A percentile compares a stretch with the other conserved stretches of the same genome.
These are phyloP conservation scores for Ophiosphaerella narmari DNA, from an alignment of 2,329 filamentous ascomycete species.

Conservation along the genomic window DNA sequence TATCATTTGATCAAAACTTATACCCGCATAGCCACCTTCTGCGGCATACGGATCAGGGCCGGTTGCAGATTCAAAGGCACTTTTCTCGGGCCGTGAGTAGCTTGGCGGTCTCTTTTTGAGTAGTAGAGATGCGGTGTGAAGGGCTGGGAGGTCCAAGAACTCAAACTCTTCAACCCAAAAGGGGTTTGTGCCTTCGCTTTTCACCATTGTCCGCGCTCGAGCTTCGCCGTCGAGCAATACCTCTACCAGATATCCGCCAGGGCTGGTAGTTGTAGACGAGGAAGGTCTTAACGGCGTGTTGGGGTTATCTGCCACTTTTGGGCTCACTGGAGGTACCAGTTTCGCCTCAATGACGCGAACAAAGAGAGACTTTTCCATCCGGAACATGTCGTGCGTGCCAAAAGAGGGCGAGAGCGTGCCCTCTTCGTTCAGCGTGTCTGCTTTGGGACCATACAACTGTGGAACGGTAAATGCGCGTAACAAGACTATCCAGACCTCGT, in stretches of 20 bases:
- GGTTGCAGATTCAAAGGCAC: constrained; percentile 40
- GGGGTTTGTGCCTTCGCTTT: constrained; percentile 71
- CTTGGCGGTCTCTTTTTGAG: constrained; percentile 65
- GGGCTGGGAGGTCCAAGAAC: constrained; percentile 72
- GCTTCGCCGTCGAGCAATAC: constrained; percentile 80
- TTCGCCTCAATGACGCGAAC: constrained; percentile 67
- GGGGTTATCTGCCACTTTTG: constrained; percentile 39
- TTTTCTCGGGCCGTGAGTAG: constrained; percentile 42
- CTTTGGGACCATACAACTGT: constrained; percentile 78
- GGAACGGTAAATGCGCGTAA: constrained; percentile 89
- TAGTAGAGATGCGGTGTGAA: constrained; percentile 72
- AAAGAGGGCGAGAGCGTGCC: constrained; percentile 42
- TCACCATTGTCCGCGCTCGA: constrained; percentile 74
- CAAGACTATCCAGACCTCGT: constrained; percentile 96
- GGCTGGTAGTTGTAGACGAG: constrained; percentile 35
- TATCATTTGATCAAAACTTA: constrained; percentile 57
- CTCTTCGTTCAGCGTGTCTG: constrained; percentile 49
- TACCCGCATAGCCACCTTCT: constrained; percentile 51
- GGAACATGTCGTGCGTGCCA: constrained; percentile 64
- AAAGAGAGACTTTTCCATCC: constrained; percentile 65
- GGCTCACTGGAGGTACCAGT: constrained; percentile 49
- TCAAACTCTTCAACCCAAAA: constrained; percentile 85
- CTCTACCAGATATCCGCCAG: constrained; percentile 77
- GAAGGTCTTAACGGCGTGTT: constrained; percentile 32
- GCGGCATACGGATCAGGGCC: constrained; percentile 40